phyloP scores from a whole-genome alignment of 768 basidiomycete species.

The Pulveroboletus sp. region DNA sequence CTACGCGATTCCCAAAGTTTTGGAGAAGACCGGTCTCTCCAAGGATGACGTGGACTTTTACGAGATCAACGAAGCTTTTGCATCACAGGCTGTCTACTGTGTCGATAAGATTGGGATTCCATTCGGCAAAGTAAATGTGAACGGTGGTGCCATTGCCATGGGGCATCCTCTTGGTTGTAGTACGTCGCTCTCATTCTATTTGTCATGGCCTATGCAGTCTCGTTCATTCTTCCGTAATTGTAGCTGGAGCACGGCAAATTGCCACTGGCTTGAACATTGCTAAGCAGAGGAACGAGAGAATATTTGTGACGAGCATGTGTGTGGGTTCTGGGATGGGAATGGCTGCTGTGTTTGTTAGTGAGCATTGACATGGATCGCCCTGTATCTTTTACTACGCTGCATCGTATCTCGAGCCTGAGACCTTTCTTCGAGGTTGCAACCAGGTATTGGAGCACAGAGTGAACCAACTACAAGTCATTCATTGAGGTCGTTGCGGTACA shows the following conservation, averaged over 20 bases:
- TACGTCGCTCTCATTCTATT: constrained; percentile 36
- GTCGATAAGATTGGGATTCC: constrained; percentile 66
- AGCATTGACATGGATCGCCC: constrained; percentile 46
- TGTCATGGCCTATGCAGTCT: neutral
- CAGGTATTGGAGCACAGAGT: neutral
- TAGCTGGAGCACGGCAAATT: constrained; percentile 82
- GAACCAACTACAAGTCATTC: neutral
- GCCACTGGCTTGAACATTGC: constrained; percentile 80
- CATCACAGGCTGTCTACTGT: constrained; percentile 73
- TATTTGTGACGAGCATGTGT: constrained; percentile 91
- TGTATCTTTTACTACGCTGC: neutral
- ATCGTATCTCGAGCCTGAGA: neutral
- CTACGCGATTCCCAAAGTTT: constrained; percentile 74
- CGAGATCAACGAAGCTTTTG: constrained; percentile 92
- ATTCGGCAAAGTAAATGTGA: constrained; percentile 75
- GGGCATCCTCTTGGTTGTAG: constrained; percentile 87
- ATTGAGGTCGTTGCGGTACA: neutral
- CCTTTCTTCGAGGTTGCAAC: no score
- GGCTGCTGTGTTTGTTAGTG: constrained; percentile 81
- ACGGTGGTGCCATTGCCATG: constrained; percentile 86
- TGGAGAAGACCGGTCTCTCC: constrained; percentile 60
- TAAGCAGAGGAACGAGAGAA: constrained; percentile 66
- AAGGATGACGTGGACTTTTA: constrained; percentile 80
- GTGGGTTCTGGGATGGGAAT: constrained; percentile 89
- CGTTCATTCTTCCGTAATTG: constrained; percentile 3